Evolutionary conservation across 192 early-diverging fungal genomes (phyloP).

Genomic region (Rhizophlyctis rosea): DNA sequence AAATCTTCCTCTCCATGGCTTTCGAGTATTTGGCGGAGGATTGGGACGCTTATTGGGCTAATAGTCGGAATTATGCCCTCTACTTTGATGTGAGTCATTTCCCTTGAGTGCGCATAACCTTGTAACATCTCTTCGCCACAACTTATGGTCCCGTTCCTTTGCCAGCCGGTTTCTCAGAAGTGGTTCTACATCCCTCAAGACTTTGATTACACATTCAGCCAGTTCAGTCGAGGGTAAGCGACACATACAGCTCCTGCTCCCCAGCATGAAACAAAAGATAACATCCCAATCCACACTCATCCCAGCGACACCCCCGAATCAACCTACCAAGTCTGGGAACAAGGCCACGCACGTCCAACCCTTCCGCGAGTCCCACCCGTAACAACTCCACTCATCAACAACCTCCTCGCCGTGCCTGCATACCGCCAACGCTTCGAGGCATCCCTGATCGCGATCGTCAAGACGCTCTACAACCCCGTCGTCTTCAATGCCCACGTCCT

Average conservation of each 20-base stretch:
- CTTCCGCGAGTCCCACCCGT: too few species aligned
- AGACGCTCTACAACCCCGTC: slow-evolving; percentile 6
- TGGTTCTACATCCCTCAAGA: background rate
- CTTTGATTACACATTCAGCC: background rate
- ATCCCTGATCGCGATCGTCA: background rate
- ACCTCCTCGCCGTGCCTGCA: background rate
- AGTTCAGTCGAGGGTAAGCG: too few species aligned
- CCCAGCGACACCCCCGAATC: background rate
- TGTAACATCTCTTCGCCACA: background rate
- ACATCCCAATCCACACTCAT: too few species aligned
- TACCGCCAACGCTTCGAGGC: background rate
- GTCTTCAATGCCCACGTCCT: background rate
- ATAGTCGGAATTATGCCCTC: background rate
- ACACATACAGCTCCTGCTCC: too few species aligned
- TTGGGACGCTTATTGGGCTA: background rate
- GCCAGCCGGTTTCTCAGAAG: background rate
- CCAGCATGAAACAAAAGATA: too few species aligned
- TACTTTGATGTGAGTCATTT: background rate
- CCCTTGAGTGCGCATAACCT: background rate
- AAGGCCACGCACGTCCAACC: background rate
- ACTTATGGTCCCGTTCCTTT: background rate
- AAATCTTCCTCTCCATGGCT: background rate
- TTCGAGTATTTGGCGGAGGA: background rate
- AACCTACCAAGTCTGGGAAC: background rate
- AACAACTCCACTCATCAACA: slow-evolving; percentile 6